Conservation (phyloP, 75 land plant species). For the Picea sitchensis region DNA sequence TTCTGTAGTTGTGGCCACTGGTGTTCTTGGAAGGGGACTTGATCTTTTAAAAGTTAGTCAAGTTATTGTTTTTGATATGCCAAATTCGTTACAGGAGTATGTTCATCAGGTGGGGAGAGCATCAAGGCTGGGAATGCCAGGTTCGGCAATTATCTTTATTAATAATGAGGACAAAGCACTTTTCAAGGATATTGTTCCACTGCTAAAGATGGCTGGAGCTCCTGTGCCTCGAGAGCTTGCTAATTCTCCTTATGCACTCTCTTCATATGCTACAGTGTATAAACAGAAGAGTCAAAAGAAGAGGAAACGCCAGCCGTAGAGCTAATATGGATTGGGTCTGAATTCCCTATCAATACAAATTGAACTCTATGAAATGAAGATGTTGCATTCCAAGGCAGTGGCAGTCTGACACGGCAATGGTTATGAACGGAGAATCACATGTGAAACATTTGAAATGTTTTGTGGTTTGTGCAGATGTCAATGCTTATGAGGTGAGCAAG, state of each 20-base stretch:
- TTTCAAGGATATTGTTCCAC: conserved; percentile 55
- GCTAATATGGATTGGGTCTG: too few species aligned
- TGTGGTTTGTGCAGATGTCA: too few species aligned
- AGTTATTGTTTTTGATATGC: conserved; percentile 91
- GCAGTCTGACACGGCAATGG: too few species aligned
- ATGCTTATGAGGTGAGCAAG: too few species aligned
- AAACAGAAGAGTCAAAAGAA: conserved; percentile 46
- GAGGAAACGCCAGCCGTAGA: background rate
- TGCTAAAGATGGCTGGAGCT: conserved; percentile 57
- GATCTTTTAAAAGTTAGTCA: conserved; percentile 69
- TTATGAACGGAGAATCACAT: too few species aligned
- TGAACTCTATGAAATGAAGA: too few species aligned
- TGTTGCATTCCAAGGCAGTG: too few species aligned
- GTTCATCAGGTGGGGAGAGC: conserved; percentile 91
- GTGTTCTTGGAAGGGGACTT: conserved; percentile 79
- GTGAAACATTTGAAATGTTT: too few species aligned
- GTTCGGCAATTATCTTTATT: conserved; percentile 75
- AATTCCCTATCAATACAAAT: too few species aligned
- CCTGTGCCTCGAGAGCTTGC: conserved; percentile 67
- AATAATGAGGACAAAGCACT: conserved; percentile 72
- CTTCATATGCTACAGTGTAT: conserved; percentile 28
- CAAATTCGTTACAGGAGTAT: conserved; percentile 79
- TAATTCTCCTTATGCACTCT: conserved; percentile 45
- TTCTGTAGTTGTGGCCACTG: conserved; percentile 78
- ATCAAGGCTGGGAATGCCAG: conserved; percentile 78